phyloP scores from a whole-genome alignment of 345 rosid species.

The Litchi chinensis region DNA sequence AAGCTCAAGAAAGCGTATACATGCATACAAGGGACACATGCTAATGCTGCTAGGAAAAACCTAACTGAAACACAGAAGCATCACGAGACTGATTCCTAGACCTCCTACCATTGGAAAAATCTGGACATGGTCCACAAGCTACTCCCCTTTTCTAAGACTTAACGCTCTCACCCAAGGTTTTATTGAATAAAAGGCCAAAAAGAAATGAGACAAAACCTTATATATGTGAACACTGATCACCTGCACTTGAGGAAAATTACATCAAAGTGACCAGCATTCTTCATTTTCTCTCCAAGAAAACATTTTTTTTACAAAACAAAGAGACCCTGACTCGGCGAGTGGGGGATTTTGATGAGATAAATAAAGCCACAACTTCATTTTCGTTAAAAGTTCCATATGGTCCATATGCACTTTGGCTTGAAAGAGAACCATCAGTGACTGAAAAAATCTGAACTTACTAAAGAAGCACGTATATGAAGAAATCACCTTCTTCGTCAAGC shows the following conservation, averaged over 20 bases:
- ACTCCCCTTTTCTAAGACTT: not conserved
- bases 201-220: not conserved
- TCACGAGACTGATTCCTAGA: not conserved
- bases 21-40: not conserved
- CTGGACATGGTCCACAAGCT: not conserved
- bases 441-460: constrained; percentile 10
- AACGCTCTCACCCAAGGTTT: not conserved
- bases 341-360: not conserved
- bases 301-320: not conserved
- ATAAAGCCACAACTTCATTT: not conserved
- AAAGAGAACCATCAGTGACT: constrained; percentile 14
- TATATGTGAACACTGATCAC: not conserved
- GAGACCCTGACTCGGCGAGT: not conserved
- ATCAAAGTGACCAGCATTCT: not conserved
- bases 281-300: not conserved
- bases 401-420: not conserved
- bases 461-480: constrained; percentile 7
- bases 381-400: not conserved
- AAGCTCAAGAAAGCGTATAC: not conserved
- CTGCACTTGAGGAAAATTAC: not conserved
- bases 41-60: not conserved
- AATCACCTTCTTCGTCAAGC: constrained; percentile 67
- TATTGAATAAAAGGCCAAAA: not conserved
- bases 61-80: not conserved
- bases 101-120: not conserved